Conservation (phyloP, 345 rosid genomes). For the Populus deltoides region DNA sequence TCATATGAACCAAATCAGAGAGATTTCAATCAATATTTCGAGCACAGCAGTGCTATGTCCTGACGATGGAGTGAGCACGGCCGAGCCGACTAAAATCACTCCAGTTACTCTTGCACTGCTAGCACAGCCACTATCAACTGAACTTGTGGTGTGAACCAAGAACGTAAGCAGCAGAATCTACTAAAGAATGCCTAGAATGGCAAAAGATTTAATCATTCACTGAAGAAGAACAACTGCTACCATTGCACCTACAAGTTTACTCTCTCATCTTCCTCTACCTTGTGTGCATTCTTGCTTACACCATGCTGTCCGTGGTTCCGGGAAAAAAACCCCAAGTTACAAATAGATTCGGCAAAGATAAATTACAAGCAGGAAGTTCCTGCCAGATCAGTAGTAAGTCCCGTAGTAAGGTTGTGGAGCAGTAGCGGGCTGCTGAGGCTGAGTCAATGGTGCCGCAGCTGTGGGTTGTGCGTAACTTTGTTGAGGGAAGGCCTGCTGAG, state of each 20-base stretch:
- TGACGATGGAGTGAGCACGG: too few relatives aligned
- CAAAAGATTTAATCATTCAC: neutral
- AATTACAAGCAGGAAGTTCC: neutral
- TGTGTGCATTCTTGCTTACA: neutral
- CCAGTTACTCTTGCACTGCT: too few relatives aligned
- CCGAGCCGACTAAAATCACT: too few relatives aligned
- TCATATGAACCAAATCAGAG: too few relatives aligned
- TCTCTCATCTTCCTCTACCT: neutral
- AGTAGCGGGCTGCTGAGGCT: conserved; percentile 52
- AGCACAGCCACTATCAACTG: too few relatives aligned
- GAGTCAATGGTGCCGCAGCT: conserved; percentile 41
- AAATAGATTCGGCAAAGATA: neutral
- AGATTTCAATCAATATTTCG: too few relatives aligned
- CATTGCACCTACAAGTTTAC: neutral
- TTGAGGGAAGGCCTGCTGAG: conserved; percentile 44
- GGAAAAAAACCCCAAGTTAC: neutral
- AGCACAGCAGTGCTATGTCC: too few relatives aligned
- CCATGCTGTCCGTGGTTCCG: neutral
- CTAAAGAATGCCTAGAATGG: neutral
- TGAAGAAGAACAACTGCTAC: neutral
- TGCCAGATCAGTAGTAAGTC: conserved; percentile 40
- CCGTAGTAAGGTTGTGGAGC: conserved; percentile 66
- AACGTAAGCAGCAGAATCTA: too few relatives aligned
- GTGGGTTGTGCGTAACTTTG: conserved; percentile 65
- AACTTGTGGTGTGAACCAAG: too few relatives aligned